Base-by-base conservation (phyloP, 2,329 filamentous ascomycete genomes). In the Fusarium irregulare region DNA sequence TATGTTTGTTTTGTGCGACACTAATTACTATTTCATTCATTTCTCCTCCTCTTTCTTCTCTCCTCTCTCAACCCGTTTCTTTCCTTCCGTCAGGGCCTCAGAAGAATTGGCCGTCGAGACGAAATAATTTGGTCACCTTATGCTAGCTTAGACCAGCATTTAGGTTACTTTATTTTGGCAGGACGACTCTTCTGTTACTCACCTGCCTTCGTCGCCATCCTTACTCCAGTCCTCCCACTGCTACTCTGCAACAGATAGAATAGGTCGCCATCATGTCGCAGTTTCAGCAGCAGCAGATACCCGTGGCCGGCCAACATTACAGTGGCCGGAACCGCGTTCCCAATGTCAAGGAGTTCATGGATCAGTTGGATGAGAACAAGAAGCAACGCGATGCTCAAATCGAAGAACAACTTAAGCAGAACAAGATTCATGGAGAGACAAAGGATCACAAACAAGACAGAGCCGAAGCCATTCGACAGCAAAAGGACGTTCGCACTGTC, bases 321-420 rank as follows among this genome's bases (percentile, higher is more conserved):
- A 95, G 92, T 30, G 93, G 91, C 54, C 81, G 80, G 63, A 97
- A 97, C 79, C 92, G 92, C 25, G 89, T 98, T 56, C 95, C 95
- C 9, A 97, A 93, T 59, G 92, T 98, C 71, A 90, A 91, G 77
- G 88, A 95, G 78, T 97, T 97, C 71, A 86, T 97, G 71, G 87
- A 92, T 56, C 87, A 87, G 69, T 85, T 98, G 37, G 94, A 97
- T 79, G 84, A 81, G 56, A 90, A 97, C 72, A 97, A 97, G 83
- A 89, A 87, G 73, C 83, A 91, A 11, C 87, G 93, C 72, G 93
- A 97, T 79, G 85, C 86, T 60, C 82, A 87, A 68, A 89, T 97
- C 65, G 92, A 97, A 47, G 82, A 87, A 49, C 80, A 87, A 20
- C 76, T 81, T 7, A 82, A 82, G 66, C 57, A 75, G 14, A 82